A percentile compares a stretch with the other conserved stretches of the same genome.
Conservation (phyloP, 2,329 filamentous ascomycete genomes). For the Alternaria gaisen region DNA sequence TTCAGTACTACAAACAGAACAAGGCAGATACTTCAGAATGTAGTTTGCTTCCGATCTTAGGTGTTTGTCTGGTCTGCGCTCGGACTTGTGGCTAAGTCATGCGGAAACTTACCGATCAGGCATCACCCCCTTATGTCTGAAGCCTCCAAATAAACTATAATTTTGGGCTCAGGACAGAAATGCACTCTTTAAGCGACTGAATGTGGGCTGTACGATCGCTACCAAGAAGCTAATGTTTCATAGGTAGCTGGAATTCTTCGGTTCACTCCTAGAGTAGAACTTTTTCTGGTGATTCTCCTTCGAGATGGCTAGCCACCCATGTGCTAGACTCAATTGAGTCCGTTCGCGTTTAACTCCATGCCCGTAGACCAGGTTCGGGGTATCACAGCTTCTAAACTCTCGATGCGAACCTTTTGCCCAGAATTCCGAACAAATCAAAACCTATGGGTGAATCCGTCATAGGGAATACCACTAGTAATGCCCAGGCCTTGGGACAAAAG, state of each 20-base stretch:
- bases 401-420: not conserved
- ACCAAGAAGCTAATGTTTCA: not conserved
- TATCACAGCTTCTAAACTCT: not conserved
- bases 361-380: not conserved
- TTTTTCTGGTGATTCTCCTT: not conserved
- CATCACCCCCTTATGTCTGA: not conserved
- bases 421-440: not conserved
- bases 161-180: not conserved
- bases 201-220: not conserved
- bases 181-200: not conserved
- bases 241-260: not conserved
- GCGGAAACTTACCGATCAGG: not conserved
- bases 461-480: not conserved
- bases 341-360: not conserved
- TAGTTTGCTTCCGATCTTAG: not conserved
- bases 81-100: not conserved
- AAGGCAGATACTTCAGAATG: not conserved
- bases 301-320: not conserved
- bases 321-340: not conserved
- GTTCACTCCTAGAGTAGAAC: not conserved
- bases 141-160: slow-evolving; percentile 1
- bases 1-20: not conserved
- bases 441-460: not conserved
- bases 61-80: not conserved
- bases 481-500: not conserved